Conservation (phyloP, 2,329 filamentous ascomycete species). For the Nigrograna mackinnonii region DNA sequence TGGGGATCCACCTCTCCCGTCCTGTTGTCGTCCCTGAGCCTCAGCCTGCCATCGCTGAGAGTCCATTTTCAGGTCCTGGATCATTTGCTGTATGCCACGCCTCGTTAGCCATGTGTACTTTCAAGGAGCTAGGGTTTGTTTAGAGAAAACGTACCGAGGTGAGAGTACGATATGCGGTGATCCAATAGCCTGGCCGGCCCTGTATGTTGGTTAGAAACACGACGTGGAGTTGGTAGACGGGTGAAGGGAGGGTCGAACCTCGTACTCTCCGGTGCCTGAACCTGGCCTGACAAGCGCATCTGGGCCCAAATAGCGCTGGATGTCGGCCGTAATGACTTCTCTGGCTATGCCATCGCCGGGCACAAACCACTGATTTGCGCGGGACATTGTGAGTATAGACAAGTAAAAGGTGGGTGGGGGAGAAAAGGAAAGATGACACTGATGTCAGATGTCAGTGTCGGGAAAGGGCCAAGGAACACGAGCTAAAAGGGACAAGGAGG, state of each 20-base stretch:
- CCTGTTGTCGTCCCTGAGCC: slow-evolving; percentile 34
- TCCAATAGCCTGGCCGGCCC: slow-evolving; percentile 47
- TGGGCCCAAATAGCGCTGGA: slow-evolving; percentile 48
- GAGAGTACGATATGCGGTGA: slow-evolving; percentile 48
- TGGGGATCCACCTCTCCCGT: slow-evolving; percentile 54
- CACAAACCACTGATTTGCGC: slow-evolving; percentile 45
- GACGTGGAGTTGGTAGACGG: not conserved
- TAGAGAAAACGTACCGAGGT: slow-evolving; percentile 46
- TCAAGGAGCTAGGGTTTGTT: not conserved
- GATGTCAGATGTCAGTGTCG: slow-evolving; percentile 37
- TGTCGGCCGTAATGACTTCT: slow-evolving; percentile 50
- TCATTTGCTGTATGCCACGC: slow-evolving; percentile 46
- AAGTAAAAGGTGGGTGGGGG: slow-evolving; percentile 18
- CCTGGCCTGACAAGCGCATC: slow-evolving; percentile 50
- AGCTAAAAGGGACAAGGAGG: slow-evolving; percentile 32
- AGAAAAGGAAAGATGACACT: slow-evolving; percentile 36
- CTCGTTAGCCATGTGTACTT: slow-evolving; percentile 19
- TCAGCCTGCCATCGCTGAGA: slow-evolving; percentile 52
- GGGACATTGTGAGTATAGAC: not conserved
- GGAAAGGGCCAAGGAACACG: slow-evolving; percentile 35
- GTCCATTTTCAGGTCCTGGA: slow-evolving; percentile 52
- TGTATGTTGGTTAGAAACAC: not conserved
- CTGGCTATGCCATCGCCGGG: slow-evolving; percentile 49
- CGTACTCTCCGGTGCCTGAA: slow-evolving; percentile 38
- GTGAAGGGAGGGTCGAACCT: slow-evolving; percentile 8